phyloP scores from a whole-genome alignment of 495 filamentous ascomycete species.

The Penicillium bialowiezense region DNA sequence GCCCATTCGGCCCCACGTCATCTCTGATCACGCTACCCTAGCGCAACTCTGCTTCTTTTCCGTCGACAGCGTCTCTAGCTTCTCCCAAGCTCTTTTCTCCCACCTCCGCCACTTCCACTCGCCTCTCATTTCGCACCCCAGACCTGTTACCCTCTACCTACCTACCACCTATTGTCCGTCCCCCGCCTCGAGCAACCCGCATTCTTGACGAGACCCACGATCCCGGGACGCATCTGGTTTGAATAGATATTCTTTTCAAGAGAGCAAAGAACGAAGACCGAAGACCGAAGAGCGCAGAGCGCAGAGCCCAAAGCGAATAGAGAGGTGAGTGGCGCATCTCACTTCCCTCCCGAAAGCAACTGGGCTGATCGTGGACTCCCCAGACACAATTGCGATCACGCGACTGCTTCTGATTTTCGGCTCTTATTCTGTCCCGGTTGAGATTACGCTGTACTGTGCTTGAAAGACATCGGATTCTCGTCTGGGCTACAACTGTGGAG shows the following conservation, averaged over 20 bases:
- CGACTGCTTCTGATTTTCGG: slow-evolving; percentile 2
- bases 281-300: too few species aligned
- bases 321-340: slow-evolving; percentile 22
- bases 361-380: not conserved
- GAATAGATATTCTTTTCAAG: too few species aligned
- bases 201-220: slow-evolving; percentile 29
- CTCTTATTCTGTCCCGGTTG: slow-evolving; percentile 1
- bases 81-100: too few species aligned
- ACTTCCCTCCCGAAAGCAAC: not conserved
- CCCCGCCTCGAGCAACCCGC: slow-evolving; percentile 3
- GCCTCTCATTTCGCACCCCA: not conserved
- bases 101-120: not conserved
- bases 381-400: slow-evolving; percentile 26
- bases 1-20: slow-evolving; percentile 28
- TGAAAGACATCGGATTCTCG: slow-evolving; percentile 7
- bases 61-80: too few species aligned
- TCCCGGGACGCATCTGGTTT: slow-evolving; percentile 16
- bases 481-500: not conserved
- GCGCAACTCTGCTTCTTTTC: too few species aligned
- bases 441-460: slow-evolving; percentile 3
- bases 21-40: slow-evolving; percentile 39
- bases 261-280: too few species aligned
- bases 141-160: not conserved
- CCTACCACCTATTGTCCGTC: too few species aligned
- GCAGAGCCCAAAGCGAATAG: too few species aligned